Percentiles rank a stretch among this genome's conserved stretches.
Evolutionary conservation across 1,284 basidiomycete species (phyloP).

Genomic region (Cryptococcus sp.): DNA sequence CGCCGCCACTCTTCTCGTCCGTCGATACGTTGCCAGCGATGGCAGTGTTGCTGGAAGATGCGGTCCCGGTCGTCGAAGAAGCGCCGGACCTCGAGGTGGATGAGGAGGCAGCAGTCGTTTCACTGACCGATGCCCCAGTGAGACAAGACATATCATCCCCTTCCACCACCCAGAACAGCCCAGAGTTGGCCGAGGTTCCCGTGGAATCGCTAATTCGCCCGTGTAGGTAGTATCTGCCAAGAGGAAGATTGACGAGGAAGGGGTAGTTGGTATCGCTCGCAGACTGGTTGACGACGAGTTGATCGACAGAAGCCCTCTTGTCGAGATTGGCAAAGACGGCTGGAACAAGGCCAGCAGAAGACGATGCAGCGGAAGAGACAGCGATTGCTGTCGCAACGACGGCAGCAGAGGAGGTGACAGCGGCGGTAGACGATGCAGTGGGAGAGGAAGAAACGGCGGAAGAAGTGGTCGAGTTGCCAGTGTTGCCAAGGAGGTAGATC

Average conservation of each 20-base stretch:
- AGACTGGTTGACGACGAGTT: not conserved
- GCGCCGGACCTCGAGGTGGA: not conserved
- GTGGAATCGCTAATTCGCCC: slow-evolving; percentile 19
- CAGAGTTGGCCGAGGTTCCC: slow-evolving; percentile 12
- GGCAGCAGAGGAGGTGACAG: not conserved
- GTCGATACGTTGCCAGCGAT: not conserved
- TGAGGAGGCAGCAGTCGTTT: too few species aligned
- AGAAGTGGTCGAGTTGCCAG: not conserved
- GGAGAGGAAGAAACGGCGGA: not conserved
- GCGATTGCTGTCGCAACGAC: not conserved
- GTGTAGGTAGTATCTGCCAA: slow-evolving; percentile 31
- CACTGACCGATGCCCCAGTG: slow-evolving; percentile 7
- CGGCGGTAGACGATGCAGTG: not conserved
- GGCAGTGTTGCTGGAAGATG: not conserved
- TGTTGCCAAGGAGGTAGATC: not conserved
- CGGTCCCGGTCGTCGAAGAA: not conserved
- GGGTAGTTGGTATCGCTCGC: not conserved
- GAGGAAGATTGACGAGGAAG: slow-evolving; percentile 7
- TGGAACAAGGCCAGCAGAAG: not conserved
- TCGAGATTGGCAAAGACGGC: not conserved
- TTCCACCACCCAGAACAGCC: slow-evolving; percentile 27
- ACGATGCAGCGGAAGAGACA: not conserved
- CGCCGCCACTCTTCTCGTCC: slow-evolving; percentile 7
- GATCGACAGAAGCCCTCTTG: not conserved
- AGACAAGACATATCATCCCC: slow-evolving; percentile 27